Evolutionary conservation across 805 yeast species (phyloP).

Genomic region (Sugiyamaella lignohabitans): DNA sequence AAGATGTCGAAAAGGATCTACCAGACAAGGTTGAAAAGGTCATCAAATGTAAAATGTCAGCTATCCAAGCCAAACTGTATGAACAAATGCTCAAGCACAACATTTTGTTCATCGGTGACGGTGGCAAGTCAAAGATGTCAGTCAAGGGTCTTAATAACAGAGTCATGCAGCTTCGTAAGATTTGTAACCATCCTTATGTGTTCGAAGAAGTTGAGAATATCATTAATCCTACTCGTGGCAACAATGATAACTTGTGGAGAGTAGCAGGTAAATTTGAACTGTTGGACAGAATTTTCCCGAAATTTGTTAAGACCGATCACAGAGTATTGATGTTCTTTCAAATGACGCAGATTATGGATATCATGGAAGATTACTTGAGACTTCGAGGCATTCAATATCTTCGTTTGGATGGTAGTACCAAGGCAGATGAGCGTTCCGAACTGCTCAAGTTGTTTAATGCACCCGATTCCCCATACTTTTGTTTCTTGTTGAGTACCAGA

Average conservation of each 20-base stretch:
- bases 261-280: slow-evolving; percentile 93
- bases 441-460: slow-evolving; percentile 77
- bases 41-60: slow-evolving; percentile 86
- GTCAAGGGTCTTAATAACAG: slow-evolving; percentile 88
- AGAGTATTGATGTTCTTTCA: slow-evolving; percentile 91
- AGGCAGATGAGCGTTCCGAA: slow-evolving; percentile 90
- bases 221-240: slow-evolving; percentile 62
- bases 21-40: slow-evolving; percentile 95
- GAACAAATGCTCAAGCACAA: slow-evolving; percentile 88
- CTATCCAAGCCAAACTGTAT: slow-evolving; percentile 73
- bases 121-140: slow-evolving; percentile 32
- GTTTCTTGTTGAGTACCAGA: slow-evolving; percentile 85
- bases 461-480: slow-evolving; percentile 76
- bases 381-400: slow-evolving; percentile 66
- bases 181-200: slow-evolving; percentile 96
- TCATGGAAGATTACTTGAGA: slow-evolving; percentile 91
- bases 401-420: slow-evolving; percentile 91
- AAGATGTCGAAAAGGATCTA: slow-evolving; percentile 93
- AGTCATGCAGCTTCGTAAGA: slow-evolving; percentile 92
- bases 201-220: slow-evolving; percentile 88
- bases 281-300: slow-evolving; percentile 80
- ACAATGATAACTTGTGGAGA: slow-evolving; percentile 80
- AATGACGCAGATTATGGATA: slow-evolving; percentile 98
- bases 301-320: slow-evolving; percentile 78
- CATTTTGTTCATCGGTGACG: slow-evolving; percentile 62